These are phyloP conservation scores for Exophiala spinifera DNA, from an alignment of 2,329 filamentous ascomycete species.

Conservation along the genomic window DNA sequence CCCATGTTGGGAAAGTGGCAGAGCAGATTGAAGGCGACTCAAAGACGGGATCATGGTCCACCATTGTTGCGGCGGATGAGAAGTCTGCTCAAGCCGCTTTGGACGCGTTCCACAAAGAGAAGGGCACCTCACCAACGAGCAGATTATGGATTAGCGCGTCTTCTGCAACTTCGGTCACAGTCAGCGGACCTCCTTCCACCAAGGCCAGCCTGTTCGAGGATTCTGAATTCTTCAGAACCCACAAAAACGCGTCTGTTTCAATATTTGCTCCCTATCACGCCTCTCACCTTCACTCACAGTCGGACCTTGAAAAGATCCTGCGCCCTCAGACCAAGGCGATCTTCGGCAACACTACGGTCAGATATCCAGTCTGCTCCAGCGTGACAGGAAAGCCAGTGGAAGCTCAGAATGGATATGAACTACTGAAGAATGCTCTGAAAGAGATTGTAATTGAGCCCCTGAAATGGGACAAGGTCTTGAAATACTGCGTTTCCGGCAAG, in stretches of 20 bases:
- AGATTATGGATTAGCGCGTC: slow-evolving; percentile 59
- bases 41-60: slow-evolving; percentile 40
- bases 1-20: slow-evolving; percentile 39
- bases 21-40: slow-evolving; percentile 36
- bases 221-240: slow-evolving; percentile 46
- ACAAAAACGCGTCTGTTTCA: slow-evolving; percentile 52
- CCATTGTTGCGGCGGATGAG: slow-evolving; percentile 38
- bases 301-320: slow-evolving; percentile 53
- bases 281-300: slow-evolving; percentile 51
- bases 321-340: slow-evolving; percentile 34
- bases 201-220: slow-evolving; percentile 51
- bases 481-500: slow-evolving; percentile 27
- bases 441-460: slow-evolving; percentile 40
- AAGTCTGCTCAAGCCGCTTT: slow-evolving; percentile 29
- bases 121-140: slow-evolving; percentile 49
- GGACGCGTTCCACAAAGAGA: slow-evolving; percentile 33
- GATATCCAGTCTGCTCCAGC: slow-evolving; percentile 39
- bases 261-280: slow-evolving; percentile 61
- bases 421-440: slow-evolving; percentile 35
- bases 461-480: slow-evolving; percentile 42
- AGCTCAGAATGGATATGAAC: slow-evolving; percentile 33
- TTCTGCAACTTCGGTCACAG: slow-evolving; percentile 57
- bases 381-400: slow-evolving; percentile 35
- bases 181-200: slow-evolving; percentile 57
- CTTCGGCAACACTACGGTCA: slow-evolving; percentile 31